Evolutionary conservation across 768 basidiomycete genomes (phyloP).

Genomic region (Termitomyces sp.): DNA sequence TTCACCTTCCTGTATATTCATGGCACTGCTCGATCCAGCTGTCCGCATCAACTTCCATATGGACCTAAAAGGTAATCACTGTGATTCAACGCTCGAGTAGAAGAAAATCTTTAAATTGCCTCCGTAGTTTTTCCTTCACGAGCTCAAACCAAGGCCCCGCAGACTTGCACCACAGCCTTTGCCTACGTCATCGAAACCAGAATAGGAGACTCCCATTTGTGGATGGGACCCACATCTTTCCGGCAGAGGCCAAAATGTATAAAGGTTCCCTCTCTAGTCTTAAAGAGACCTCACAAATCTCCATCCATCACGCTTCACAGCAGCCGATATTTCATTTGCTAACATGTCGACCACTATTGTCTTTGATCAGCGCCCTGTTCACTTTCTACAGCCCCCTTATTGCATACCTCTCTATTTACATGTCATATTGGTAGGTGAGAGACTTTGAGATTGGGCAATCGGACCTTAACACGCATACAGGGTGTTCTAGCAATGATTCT

Average conservation of each 20-base stretch:
- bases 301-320: not conserved
- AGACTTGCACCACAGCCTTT: not conserved
- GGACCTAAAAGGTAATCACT: not conserved
- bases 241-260: not conserved
- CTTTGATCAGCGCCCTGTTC: not conserved
- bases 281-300: not conserved
- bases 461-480: not conserved
- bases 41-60: not conserved
- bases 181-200: not conserved
- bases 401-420: not conserved
- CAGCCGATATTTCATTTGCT: not conserved
- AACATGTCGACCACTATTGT: not conserved
- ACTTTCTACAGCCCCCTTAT: not conserved
- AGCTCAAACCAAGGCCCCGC: not conserved
- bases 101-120: not conserved
- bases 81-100: not conserved
- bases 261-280: not conserved
- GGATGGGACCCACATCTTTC: not conserved
- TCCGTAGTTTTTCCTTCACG: not conserved
- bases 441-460: not conserved
- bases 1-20: not conserved
- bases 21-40: no score
- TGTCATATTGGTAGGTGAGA: not conserved
- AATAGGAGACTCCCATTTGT: not conserved
- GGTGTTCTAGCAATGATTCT: not conserved